Evolutionary conservation across 257 asterid genomes (phyloP), one percentile per base, ranked within the genome.

Genomic region (Hygrophila difformis): DNA sequence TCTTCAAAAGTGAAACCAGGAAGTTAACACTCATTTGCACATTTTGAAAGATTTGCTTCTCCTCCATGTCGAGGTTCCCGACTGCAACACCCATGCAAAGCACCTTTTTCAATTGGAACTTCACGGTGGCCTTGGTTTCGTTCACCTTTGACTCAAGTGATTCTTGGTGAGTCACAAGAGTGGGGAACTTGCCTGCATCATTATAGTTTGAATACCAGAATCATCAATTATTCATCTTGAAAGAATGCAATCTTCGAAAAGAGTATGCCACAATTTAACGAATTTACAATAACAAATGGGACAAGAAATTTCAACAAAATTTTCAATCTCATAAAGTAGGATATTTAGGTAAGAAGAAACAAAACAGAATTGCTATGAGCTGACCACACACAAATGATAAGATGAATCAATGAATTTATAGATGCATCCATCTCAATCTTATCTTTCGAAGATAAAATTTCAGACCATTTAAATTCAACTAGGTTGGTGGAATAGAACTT

Each of bases 21-120:
- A 73, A 73, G 58, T 73, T 73, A 21, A 73, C 68, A 2, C 81
- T 73, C 81, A 73, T 73, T 55, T 73, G 76, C 26, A 73, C 68
- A 5, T 73, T 73, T 8, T 73, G 76, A 34, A 73, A 73, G 20
- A 73, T 59, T 44, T 73, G 81, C 53, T 73, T 73, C 69, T 74
- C 81, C 29, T 74, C 81, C 81, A 74, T 74, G 60, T 14, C 55
- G 2, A 66, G 69, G 61, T 74, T 74, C 3, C 77, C 77, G 15
- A 74, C 82, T 23, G 77, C 82, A 17, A 74, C 78, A 11, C 82
- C 77, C 77, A 74, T 74, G 65, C 77, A 74, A 0, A 74, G 77
- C 5, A 74, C 82, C 61, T 69, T 74, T 46, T 69, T 74, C 62
- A 74, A 16, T 23, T 70, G 82, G 52, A 74, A 74, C 64, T 74